These are phyloP conservation scores for Litsea cubeba DNA, from an alignment of 164 flowering plant species.

Conservation along the genomic window DNA sequence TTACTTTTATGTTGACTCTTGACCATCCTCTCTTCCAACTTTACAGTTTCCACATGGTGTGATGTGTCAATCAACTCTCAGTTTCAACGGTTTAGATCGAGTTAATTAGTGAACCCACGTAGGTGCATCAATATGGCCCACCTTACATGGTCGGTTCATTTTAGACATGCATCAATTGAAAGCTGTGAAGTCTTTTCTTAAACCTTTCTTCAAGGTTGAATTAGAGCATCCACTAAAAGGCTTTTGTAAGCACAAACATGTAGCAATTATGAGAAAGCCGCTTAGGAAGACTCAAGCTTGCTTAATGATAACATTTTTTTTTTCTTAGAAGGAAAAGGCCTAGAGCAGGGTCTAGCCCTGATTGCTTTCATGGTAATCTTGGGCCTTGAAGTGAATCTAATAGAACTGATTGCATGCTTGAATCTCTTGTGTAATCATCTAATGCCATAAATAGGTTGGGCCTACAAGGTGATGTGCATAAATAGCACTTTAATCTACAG, in stretches of 20 bases:
- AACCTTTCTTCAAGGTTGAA: too few relatives aligned
- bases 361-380: not conserved
- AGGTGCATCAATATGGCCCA: too few relatives aligned
- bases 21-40: too few relatives aligned
- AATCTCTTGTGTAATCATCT: not conserved
- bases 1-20: too few relatives aligned
- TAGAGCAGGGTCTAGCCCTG: not conserved
- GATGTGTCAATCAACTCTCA: too few relatives aligned
- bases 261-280: not conserved
- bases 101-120: too few relatives aligned
- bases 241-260: not conserved
- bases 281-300: not conserved
- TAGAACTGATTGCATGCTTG: not conserved
- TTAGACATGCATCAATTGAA: too few relatives aligned
- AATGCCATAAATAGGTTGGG: not conserved
- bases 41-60: too few relatives aligned
- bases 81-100: too few relatives aligned
- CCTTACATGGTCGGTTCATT: too few relatives aligned
- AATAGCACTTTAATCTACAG: too few relatives aligned
- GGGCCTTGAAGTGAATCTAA: not conserved
- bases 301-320: not conserved
- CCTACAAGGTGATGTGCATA: not conserved
- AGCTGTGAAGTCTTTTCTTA: too few relatives aligned
- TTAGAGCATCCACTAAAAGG: not conserved
- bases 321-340: not conserved